Conservation (phyloP, 2,329 filamentous ascomycete species). For the Fusarium torulosum region DNA sequence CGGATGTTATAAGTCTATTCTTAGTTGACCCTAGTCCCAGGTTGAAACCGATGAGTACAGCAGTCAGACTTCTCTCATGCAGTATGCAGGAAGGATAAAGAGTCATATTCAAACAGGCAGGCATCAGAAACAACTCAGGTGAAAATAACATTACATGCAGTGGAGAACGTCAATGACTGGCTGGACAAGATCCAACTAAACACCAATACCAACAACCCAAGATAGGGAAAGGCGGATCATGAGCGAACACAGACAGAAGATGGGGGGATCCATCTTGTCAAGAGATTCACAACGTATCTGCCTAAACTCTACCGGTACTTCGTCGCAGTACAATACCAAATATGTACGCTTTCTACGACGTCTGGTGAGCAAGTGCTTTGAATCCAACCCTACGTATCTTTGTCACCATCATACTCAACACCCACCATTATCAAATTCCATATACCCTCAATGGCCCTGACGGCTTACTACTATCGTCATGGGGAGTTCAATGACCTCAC, state of each 20-base stretch:
- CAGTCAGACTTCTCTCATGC: constrained; percentile 1
- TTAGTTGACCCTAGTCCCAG: constrained; percentile 10
- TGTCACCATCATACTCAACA: constrained; percentile 12
- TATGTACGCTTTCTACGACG: constrained; percentile 4
- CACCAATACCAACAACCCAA: constrained; percentile 2
- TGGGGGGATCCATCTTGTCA: constrained; percentile 6
- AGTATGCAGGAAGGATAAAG: constrained; percentile 12
- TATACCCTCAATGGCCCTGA: constrained; percentile 8
- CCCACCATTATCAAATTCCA: constrained; percentile 14
- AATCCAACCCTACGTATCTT: constrained; percentile 6
- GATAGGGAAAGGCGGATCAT: constrained; percentile 9
- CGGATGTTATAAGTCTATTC: constrained; percentile 22
- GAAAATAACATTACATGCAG: constrained; percentile 24
- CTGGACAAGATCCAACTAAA: constrained; percentile 8
- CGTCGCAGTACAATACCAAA: background rate
- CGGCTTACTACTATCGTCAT: constrained; percentile 26
- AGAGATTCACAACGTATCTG: constrained; percentile 19
- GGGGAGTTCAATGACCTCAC: constrained; percentile 45
- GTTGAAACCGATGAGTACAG: constrained; percentile 17
- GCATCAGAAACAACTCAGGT: constrained; percentile 25
- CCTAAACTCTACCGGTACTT: constrained; percentile 21
- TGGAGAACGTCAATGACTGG: constrained; percentile 19
- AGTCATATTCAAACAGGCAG: constrained; percentile 35
- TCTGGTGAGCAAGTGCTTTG: constrained; percentile 13
- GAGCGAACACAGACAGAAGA: constrained; percentile 20